Percentiles rank a stretch among this genome's conserved stretches.
These are phyloP conservation scores for Eimeria praecox DNA, from an alignment of 169 alveolate genomes.

Conservation along the genomic window DNA sequence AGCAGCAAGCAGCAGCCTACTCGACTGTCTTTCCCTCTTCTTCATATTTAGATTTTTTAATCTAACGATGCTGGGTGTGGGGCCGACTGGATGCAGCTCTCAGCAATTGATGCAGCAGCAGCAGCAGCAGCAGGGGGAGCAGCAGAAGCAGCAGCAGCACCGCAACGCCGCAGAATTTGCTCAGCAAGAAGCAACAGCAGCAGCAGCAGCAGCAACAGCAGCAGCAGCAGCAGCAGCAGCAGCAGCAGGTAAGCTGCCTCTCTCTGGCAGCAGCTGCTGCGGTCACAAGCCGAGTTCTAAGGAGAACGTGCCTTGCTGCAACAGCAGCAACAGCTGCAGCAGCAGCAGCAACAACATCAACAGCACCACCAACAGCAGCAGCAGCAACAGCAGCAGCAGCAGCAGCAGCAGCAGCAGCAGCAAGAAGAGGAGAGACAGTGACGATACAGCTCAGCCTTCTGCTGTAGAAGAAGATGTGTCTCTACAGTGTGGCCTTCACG, in stretches of 20 bases:
- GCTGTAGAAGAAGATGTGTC: slow-evolving; percentile 66
- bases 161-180: no score
- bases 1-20: slow-evolving; percentile 9
- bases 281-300: slow-evolving; percentile 3
- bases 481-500: slow-evolving; percentile 62
- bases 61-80: not conserved
- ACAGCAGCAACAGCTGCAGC: not conserved
- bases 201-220: not conserved
- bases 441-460: not conserved
- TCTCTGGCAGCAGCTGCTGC: slow-evolving; percentile 31
- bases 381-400: slow-evolving; percentile 65
- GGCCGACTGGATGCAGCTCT: not conserved
- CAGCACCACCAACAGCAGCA: slow-evolving; percentile 16
- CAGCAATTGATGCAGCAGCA: slow-evolving; percentile 36
- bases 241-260: not conserved
- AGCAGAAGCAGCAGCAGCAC: not conserved
- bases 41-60: not conserved
- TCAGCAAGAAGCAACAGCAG: not conserved
- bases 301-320: not conserved
- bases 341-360: slow-evolving; percentile 8
- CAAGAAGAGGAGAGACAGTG: slow-evolving; percentile 13
- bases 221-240: no score
- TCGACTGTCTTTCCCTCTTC: not conserved
- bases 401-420: slow-evolving; percentile 64
- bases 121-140: slow-evolving; percentile 47